These are phyloP conservation scores for Guadua angustifolia DNA, from an alignment of 176 grass and related monocot species.

Conservation along the genomic window DNA sequence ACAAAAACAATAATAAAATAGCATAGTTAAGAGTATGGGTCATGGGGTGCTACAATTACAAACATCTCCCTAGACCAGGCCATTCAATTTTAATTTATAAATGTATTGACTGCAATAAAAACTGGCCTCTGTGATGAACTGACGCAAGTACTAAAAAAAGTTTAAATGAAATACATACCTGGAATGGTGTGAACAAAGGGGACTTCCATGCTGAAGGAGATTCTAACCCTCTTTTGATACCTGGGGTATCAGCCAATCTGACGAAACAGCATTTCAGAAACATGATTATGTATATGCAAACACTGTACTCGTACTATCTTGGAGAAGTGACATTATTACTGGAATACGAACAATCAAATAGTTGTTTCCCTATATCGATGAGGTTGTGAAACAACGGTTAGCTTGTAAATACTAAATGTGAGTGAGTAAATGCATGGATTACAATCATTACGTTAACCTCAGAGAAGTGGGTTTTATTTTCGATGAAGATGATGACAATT, in stretches of 20 bases:
- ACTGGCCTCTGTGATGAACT: background rate
- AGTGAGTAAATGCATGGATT: background rate
- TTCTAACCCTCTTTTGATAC: conserved; percentile 87
- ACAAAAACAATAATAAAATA: background rate
- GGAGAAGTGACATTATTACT: background rate
- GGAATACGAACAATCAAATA: conserved; percentile 23
- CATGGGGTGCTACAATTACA: background rate
- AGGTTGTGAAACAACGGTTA: background rate
- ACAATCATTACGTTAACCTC: background rate
- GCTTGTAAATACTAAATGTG: background rate
- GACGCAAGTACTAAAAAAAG: background rate
- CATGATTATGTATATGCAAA: conserved; percentile 28
- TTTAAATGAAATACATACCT: conserved; percentile 31
- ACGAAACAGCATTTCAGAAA: conserved; percentile 20
- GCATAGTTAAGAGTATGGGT: background rate
- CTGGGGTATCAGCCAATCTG: conserved; percentile 86
- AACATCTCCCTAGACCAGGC: background rate
- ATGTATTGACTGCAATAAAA: conserved; percentile 11
- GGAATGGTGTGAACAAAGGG: conserved; percentile 63
- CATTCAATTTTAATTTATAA: conserved; percentile 17
- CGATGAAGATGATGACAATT: conserved; percentile 25
- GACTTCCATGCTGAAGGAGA: conserved; percentile 98
- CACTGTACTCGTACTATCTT: conserved; percentile 8
- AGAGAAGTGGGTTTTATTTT: no score
- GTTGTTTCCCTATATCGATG: background rate